Percentiles rank a stretch among this genome's conserved stretches.
phyloP scores from a whole-genome alignment of 805 yeast genomes.

The Millerago galiae region DNA sequence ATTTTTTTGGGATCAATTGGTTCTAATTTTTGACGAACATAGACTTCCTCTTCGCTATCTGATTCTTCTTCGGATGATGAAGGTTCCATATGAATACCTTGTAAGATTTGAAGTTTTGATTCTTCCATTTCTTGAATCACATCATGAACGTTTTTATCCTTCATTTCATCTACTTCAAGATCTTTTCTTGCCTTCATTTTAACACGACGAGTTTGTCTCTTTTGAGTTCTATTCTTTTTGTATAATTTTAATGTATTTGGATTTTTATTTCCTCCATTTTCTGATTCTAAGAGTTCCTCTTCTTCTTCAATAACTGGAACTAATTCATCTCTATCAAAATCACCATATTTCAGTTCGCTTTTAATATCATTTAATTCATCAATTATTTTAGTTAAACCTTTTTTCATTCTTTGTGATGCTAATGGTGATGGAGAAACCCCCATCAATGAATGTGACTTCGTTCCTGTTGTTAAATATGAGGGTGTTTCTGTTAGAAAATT shows the following conservation, averaged over 20 bases:
- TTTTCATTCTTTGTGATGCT: constrained; percentile 21
- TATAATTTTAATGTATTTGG: constrained; percentile 7
- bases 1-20: constrained; percentile 29
- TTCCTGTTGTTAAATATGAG: constrained; percentile 31
- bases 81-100: neutral
- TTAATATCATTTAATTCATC: constrained; percentile 37
- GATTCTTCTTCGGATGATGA: constrained; percentile 8
- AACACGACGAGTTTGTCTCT: constrained; percentile 27
- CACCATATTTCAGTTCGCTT: constrained; percentile 22
- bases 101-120: neutral
- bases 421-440: constrained; percentile 25
- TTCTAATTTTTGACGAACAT: constrained; percentile 17
- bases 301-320: constrained; percentile 16
- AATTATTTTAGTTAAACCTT: constrained; percentile 39
- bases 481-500: constrained; percentile 30
- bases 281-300: constrained; percentile 15
- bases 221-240: constrained; percentile 28
- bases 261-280: constrained; percentile 6
- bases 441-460: neutral
- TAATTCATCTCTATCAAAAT: constrained; percentile 14
- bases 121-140: constrained; percentile 10
- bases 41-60: constrained; percentile 16
- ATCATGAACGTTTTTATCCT: constrained; percentile 19
- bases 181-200: constrained; percentile 20
- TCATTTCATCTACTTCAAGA: constrained; percentile 29